Percentiles rank a stretch among this genome's conserved stretches.
Conservation (phyloP, 306 rosid species). For the Prosopis cineraria region DNA sequence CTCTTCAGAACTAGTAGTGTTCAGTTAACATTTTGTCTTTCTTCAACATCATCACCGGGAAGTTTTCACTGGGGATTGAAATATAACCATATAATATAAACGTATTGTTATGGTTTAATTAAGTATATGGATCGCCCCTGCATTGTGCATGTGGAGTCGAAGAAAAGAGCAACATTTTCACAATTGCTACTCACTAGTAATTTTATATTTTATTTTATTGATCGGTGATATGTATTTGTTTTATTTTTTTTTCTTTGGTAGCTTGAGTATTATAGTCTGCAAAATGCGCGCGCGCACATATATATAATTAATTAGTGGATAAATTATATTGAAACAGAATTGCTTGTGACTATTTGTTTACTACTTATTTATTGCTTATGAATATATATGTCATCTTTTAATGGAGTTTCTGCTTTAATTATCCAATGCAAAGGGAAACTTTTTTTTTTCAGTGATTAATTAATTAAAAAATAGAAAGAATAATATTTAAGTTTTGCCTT, state of each 20-base stretch:
- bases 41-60: constrained; percentile 25
- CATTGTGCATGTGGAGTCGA: not conserved
- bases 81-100: not conserved
- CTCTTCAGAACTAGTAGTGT: constrained; percentile 53
- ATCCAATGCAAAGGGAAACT: not conserved
- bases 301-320: not conserved
- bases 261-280: not conserved
- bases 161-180: not conserved
- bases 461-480: not conserved
- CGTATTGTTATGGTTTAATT: not conserved
- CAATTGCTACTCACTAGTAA: not conserved
- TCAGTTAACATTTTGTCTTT: constrained; percentile 9
- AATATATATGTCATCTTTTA: no score
- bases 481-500: not conserved
- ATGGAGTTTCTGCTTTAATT: no score
- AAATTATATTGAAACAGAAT: no score
- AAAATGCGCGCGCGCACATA: no score
- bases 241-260: not conserved
- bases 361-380: no score
- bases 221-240: not conserved
- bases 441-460: not conserved
- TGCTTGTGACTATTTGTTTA: no score
- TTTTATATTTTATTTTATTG: not conserved
- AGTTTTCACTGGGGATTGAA: not conserved
- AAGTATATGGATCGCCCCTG: not conserved